Conservation (phyloP, 148 eudicot genomes). For the Limonium bicolor region DNA sequence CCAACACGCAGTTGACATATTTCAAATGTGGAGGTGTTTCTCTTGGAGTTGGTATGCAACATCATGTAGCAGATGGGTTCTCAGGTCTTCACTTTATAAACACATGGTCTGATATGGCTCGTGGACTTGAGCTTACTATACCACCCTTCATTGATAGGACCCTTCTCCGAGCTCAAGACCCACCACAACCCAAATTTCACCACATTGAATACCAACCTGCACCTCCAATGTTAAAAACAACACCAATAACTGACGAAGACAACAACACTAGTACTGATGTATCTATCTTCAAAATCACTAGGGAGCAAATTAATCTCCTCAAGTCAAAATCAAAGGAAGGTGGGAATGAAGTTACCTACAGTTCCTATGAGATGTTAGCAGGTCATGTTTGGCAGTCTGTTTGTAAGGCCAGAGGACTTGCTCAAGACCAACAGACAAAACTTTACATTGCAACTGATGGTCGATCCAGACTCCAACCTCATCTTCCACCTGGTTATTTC, state of each 20-base stretch:
- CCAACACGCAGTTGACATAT: constrained; percentile 16
- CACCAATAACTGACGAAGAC: constrained; percentile 1
- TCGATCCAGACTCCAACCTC: constrained; percentile 6
- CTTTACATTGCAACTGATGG: constrained; percentile 16
- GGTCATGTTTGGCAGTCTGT: constrained; percentile 18
- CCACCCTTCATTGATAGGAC: constrained; percentile 13
- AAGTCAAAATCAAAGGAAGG: constrained; percentile 3
- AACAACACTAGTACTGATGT: no score
- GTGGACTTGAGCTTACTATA: constrained; percentile 13
- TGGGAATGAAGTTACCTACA: constrained; percentile 1
- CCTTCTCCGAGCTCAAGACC: constrained; percentile 12
- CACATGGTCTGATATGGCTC: constrained; percentile 16
- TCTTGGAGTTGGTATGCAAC: constrained; percentile 13
- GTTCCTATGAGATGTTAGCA: constrained; percentile 17
- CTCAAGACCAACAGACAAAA: constrained; percentile 5
- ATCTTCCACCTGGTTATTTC: constrained; percentile 14
- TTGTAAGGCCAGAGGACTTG: constrained; percentile 12
- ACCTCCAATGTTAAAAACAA: constrained; percentile 6
- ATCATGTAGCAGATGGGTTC: constrained; percentile 14
- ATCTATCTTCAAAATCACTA: constrained; percentile 6
- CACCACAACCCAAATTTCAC: constrained; percentile 16
- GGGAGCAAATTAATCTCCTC: constrained; percentile 10
- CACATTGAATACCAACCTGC: constrained; percentile 21
- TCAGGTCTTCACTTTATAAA: constrained; percentile 5
- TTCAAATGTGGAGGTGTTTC: constrained; percentile 23